Conservation (phyloP, 2,329 filamentous ascomycete genomes). For the Colletotrichum sojae region DNA sequence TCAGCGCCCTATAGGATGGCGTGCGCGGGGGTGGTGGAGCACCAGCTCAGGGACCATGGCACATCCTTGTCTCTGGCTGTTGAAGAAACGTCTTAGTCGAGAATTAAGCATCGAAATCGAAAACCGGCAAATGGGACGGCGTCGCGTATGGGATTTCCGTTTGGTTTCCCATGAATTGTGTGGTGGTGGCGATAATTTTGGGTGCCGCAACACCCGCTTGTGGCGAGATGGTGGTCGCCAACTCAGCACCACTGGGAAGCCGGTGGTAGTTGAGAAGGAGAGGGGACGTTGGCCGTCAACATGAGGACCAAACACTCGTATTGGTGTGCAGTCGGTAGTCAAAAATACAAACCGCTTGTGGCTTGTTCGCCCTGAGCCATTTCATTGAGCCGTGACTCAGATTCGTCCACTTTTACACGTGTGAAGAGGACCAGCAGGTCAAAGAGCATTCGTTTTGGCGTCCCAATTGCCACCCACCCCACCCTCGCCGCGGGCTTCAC, state of each 20-base stretch:
- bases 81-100: constrained; percentile 14
- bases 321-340: not conserved
- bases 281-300: not conserved
- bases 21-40: constrained; percentile 39
- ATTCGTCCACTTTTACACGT: constrained; percentile 25
- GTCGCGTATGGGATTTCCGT: not conserved
- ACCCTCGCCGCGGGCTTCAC: constrained; percentile 36
- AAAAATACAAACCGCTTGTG: not conserved
- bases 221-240: constrained; percentile 1
- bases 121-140: constrained; percentile 4
- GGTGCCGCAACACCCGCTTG: not conserved
- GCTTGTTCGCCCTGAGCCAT: constrained; percentile 5
- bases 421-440: constrained; percentile 19
- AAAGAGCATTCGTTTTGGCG: constrained; percentile 23
- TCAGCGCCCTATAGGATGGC: constrained; percentile 40
- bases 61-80: constrained; percentile 36
- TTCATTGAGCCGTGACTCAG: constrained; percentile 12
- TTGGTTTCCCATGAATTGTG: not conserved
- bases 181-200: constrained; percentile 25
- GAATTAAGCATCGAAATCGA: constrained; percentile 24
- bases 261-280: constrained; percentile 5
- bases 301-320: not conserved
- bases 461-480: constrained; percentile 33
- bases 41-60: constrained; percentile 31
- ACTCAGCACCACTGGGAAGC: not conserved